These are phyloP conservation scores for Penicillium aurantiogriseum DNA, from an alignment of 2,329 filamentous ascomycete species.

Conservation along the genomic window DNA sequence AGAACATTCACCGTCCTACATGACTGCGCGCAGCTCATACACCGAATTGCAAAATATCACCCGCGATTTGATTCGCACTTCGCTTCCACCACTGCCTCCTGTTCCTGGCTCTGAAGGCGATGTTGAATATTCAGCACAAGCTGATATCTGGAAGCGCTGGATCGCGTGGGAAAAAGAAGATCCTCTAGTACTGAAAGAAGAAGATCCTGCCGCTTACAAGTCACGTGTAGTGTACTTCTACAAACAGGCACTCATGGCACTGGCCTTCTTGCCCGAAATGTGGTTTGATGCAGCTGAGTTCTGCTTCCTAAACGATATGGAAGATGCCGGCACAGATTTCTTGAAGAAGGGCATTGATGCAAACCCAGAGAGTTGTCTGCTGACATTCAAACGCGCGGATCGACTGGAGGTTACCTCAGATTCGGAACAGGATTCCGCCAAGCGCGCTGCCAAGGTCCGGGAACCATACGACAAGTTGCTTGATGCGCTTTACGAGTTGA, in stretches of 20 bases:
- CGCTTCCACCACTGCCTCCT: slow-evolving; percentile 77
- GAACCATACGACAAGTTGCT: slow-evolving; percentile 81
- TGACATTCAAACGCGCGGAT: slow-evolving; percentile 87
- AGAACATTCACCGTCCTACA: slow-evolving; percentile 87
- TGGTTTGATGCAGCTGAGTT: slow-evolving; percentile 96
- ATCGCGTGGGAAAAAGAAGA: slow-evolving; percentile 94
- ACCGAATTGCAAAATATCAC: slow-evolving; percentile 89
- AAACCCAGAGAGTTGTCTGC: slow-evolving; percentile 88
- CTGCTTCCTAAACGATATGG: slow-evolving; percentile 76
- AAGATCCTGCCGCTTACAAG: slow-evolving; percentile 73
- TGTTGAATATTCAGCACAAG: slow-evolving; percentile 77
- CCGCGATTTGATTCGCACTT: slow-evolving; percentile 70
- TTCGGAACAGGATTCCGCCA: slow-evolving; percentile 66
- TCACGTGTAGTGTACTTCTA: slow-evolving; percentile 84
- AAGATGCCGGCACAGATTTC: slow-evolving; percentile 72
- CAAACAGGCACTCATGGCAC: slow-evolving; percentile 87
- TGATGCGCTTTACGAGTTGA: slow-evolving; percentile 82
- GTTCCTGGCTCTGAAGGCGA: slow-evolving; percentile 83
- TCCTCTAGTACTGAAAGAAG: slow-evolving; percentile 77
- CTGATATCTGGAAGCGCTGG: slow-evolving; percentile 90
- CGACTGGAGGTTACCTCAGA: slow-evolving; percentile 76
- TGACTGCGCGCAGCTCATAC: slow-evolving; percentile 90
- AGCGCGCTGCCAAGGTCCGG: slow-evolving; percentile 69
- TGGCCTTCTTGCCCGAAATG: slow-evolving; percentile 92
- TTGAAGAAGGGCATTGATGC: slow-evolving; percentile 78